Base-by-base conservation (phyloP, 192 early-diverging fungal species). In the Ambispora gerdemannii region DNA sequence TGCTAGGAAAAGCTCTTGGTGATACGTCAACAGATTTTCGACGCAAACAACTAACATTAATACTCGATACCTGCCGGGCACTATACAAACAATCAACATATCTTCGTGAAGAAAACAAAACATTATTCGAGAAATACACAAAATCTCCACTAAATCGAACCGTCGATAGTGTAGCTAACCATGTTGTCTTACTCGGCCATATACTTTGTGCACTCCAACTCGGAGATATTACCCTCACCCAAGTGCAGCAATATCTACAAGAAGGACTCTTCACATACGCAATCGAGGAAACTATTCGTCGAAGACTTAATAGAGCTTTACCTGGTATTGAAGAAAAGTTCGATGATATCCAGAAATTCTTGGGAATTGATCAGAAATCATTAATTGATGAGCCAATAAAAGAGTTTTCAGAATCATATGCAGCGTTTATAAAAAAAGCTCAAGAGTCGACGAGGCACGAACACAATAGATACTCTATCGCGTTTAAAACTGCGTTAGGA, bases 31-130 rank as follows among this genome's bases (percentile, higher is more conserved):
- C 76, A 2, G 76, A 80, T 19, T 77, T 77, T 52, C 72, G 55
- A 24, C 71, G 74, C 56, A 56, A 64, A n/a, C 79, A 80, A 56
- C 61, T 77, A 33, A 53, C 63, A 33, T 67, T 77, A 32, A 76
- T 80, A 27, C 71, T 80, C 13, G 72, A 77, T 25, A 77, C 76
- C 15, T 80, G 79, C 32, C 76, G 77, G 58, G 74, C 74, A 19
- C 77, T 80, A 43, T 80, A 80, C 65, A 49, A 34, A 38, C 50
- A 63, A 43, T 77, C 79, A n/a, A 68, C n/a, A 1, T 55, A 13
- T 2, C 49, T 80, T 11, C 76, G 76, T 50, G 74, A 80, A 19
- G 64, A 55, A 20, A 80, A 76, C n/a, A 77, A 72, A 49, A 56
- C 36, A 10, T 35, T 77, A 63, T 72, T 80, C 24, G 49, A 73